These are phyloP conservation scores for Maudiozyma saulgeensis DNA, from an alignment of 805 yeast genomes.

Conservation along the genomic window DNA sequence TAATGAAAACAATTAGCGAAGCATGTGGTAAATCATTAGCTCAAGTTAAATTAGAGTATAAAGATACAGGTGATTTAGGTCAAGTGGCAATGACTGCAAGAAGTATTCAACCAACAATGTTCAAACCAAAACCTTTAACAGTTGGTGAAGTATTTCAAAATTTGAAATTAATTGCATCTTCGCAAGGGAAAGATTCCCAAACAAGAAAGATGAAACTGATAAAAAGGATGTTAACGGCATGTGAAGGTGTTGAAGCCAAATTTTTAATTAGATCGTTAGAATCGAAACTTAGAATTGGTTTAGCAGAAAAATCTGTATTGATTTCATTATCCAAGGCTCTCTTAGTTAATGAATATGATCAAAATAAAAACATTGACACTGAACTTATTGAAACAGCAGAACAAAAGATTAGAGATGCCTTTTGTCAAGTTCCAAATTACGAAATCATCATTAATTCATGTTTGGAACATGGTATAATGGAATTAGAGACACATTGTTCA, in stretches of 20 bases:
- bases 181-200: constrained; percentile 78
- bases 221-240: constrained; percentile 75
- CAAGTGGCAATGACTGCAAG: constrained; percentile 77
- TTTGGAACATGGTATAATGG: constrained; percentile 54
- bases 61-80: constrained; percentile 83
- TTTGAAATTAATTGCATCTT: constrained; percentile 65
- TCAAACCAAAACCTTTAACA: constrained; percentile 76
- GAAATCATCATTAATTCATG: constrained; percentile 64
- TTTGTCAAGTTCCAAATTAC: constrained; percentile 84
- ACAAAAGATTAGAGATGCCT: constrained; percentile 72
- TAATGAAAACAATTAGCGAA: constrained; percentile 82
- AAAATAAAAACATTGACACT: constrained; percentile 27
- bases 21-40: constrained; percentile 74
- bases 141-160: constrained; percentile 64
- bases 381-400: constrained; percentile 57
- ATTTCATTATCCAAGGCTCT: constrained; percentile 80
- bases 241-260: constrained; percentile 82
- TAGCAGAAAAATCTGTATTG: constrained; percentile 88
- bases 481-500: constrained; percentile 57
- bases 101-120: constrained; percentile 83
- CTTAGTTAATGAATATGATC: constrained; percentile 45
- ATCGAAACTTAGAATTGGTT: constrained; percentile 84
- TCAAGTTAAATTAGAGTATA: constrained; percentile 65
- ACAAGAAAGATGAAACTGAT: constrained; percentile 66
- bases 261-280: constrained; percentile 82